Evolutionary conservation across 306 rosid genomes (phyloP).

Genomic region (Trifolium fragiferum): DNA sequence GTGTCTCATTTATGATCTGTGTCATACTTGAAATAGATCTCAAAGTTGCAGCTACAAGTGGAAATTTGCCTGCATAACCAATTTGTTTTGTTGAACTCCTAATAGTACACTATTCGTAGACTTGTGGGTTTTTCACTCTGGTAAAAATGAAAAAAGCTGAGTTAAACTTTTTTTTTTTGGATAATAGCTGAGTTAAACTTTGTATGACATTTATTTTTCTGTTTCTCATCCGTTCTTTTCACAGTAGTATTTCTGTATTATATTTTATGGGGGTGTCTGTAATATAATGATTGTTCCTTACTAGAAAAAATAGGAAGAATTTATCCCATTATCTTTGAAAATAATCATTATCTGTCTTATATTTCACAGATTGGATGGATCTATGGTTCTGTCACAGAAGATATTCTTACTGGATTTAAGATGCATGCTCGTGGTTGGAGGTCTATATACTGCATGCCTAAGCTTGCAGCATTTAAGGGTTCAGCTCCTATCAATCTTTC

Average conservation of each 20-base stretch:
- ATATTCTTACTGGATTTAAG: constrained; percentile 98
- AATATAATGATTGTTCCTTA: neutral
- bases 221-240: neutral
- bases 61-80: neutral
- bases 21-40: neutral
- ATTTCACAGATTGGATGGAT: constrained; percentile 94
- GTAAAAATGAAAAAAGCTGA: neutral
- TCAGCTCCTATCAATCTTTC: constrained; percentile 99
- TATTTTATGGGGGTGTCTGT: too few species aligned
- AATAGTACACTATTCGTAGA: neutral
- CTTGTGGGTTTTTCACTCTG: neutral
- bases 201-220: neutral
- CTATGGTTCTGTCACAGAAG: constrained; percentile 98
- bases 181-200: neutral
- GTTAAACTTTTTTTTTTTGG: too few species aligned
- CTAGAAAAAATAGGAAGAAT: constrained; percentile 2
- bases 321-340: neutral
- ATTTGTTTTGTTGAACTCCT: neutral
- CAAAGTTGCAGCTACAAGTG: too few species aligned
- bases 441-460: constrained; percentile 91
- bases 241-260: neutral
- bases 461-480: constrained; percentile 93
- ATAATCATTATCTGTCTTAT: constrained; percentile 34
- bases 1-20: neutral
- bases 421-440: constrained; percentile 99